Evolutionary conservation across 2,329 filamentous ascomycete genomes (phyloP).

Genomic region (Pestalotiopsis sp.): DNA sequence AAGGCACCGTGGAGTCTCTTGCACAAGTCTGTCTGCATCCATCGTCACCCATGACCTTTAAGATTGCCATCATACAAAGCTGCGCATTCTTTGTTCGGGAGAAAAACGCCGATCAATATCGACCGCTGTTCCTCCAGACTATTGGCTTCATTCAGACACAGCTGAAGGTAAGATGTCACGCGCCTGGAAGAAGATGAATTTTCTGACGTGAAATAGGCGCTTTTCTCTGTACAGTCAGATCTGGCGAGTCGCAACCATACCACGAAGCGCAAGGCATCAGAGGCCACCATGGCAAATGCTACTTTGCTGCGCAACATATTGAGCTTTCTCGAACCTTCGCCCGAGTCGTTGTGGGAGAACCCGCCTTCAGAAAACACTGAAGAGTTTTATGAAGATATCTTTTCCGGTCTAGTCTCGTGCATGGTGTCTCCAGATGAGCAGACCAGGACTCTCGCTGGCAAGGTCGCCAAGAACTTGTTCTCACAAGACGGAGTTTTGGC

Average conservation of each 20-base stretch:
- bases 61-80: constrained; percentile 62
- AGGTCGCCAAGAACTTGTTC: constrained; percentile 52
- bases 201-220: constrained; percentile 31
- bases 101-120: constrained; percentile 49
- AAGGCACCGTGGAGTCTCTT: constrained; percentile 58
- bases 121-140: constrained; percentile 55
- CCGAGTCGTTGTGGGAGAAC: constrained; percentile 48
- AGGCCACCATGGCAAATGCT: constrained; percentile 37
- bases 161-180: constrained; percentile 48
- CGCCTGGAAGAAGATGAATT: background rate
- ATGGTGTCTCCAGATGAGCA: constrained; percentile 53
- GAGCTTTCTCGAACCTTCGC: constrained; percentile 57
- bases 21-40: constrained; percentile 57
- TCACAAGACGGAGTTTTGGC: constrained; percentile 36
- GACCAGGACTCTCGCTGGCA: constrained; percentile 49
- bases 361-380: constrained; percentile 35
- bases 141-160: constrained; percentile 59
- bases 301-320: constrained; percentile 55
- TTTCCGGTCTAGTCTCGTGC: constrained; percentile 55
- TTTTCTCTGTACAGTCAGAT: constrained; percentile 39
- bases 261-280: constrained; percentile 40
- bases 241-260: constrained; percentile 40
- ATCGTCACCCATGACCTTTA: constrained; percentile 60
- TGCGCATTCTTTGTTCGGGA: constrained; percentile 64
- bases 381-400: constrained; percentile 45